Conservation (phyloP, 257 asterid species). For the Eustoma russellianum region DNA sequence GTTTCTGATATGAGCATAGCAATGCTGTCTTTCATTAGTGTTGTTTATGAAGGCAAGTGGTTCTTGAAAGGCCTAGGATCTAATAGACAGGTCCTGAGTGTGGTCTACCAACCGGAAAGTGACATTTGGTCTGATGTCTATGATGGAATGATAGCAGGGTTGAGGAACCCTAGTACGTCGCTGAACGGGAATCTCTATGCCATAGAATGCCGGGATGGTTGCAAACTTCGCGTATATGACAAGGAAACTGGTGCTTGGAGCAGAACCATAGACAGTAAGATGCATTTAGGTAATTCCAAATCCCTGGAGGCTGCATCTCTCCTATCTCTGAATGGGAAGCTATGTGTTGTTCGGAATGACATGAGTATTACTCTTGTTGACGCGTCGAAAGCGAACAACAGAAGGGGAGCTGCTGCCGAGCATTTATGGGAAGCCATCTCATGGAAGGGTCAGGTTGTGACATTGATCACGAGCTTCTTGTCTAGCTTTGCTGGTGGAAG, state of each 20-base stretch:
- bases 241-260: conserved; percentile 22
- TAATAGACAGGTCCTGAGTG: conserved; percentile 29
- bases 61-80: conserved; percentile 25
- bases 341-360: conserved; percentile 22
- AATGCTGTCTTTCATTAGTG: conserved; percentile 33
- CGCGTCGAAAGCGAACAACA: conserved; percentile 14
- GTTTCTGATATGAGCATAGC: conserved; percentile 31
- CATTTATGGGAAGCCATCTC: conserved; percentile 25
- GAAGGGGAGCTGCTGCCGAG: conserved; percentile 13
- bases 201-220: conserved; percentile 24
- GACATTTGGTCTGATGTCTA: conserved; percentile 20
- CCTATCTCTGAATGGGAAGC: conserved; percentile 20
- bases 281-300: conserved; percentile 24
- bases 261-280: conserved; percentile 22
- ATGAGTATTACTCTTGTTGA: conserved; percentile 22
- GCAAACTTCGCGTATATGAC: conserved; percentile 24
- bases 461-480: conserved; percentile 17
- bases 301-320: conserved; percentile 24
- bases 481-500: conserved; percentile 24
- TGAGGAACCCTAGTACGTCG: conserved; percentile 26
- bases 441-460: conserved; percentile 23
- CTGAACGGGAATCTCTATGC: conserved; percentile 21
- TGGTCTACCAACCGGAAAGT: conserved; percentile 22
- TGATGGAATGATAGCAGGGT: conserved; percentile 26
- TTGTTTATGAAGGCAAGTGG: conserved; percentile 24